Evolutionary conservation across 1,284 basidiomycete species (phyloP).

Genomic region (Cerioporus squamosus): DNA sequence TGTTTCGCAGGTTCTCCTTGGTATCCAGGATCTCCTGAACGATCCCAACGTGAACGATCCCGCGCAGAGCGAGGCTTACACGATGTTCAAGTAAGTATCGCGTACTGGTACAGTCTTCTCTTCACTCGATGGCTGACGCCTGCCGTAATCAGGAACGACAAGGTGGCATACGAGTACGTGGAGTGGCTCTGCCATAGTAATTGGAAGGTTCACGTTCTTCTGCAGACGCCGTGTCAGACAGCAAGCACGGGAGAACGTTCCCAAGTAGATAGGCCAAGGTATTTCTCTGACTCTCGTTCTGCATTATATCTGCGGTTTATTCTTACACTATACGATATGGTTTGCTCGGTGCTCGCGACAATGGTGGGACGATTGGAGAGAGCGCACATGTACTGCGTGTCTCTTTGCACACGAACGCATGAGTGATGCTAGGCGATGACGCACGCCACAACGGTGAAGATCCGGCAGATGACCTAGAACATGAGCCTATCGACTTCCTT

Average conservation of each 20-base stretch:
- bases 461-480: conserved; percentile 23
- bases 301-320: conserved; percentile 27
- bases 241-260: conserved; percentile 86
- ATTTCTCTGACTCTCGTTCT: conserved; percentile 5
- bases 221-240: conserved; percentile 73
- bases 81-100: conserved; percentile 89
- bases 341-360: background rate
- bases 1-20: conserved; percentile 80
- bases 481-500: conserved; percentile 83
- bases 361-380: background rate
- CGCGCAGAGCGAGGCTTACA: conserved; percentile 96
- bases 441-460: background rate
- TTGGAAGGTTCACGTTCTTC: conserved; percentile 9
- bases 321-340: conserved; percentile 22
- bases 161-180: conserved; percentile 84
- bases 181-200: background rate
- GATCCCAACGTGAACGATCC: conserved; percentile 96
- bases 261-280: conserved; percentile 67
- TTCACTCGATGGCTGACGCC: background rate
- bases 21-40: conserved; percentile 93
- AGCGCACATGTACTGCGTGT: background rate
- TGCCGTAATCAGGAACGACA: conserved; percentile 74
- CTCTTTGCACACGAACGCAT: conserved; percentile 5
- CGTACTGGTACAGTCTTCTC: background rate
- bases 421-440: conserved; percentile 6